Evolutionary conservation across 345 rosid species (phyloP).

Genomic region (Mangifera indica): DNA sequence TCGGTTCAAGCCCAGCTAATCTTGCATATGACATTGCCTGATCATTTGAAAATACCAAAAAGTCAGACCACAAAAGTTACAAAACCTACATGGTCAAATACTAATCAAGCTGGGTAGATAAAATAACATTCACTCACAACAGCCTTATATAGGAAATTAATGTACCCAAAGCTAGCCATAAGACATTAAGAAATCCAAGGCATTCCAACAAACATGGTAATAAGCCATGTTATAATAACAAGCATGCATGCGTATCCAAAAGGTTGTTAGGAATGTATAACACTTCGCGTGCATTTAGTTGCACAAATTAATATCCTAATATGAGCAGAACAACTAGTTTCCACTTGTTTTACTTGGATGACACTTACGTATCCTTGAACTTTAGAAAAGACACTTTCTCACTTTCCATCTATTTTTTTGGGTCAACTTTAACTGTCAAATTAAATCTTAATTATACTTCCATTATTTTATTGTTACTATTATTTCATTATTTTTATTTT

Average conservation of each 20-base stretch:
- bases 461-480: too few species aligned
- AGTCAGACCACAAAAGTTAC: conserved; percentile 1
- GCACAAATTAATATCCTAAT: too few species aligned
- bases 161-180: background rate
- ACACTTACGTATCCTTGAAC: too few species aligned
- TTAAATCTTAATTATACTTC: too few species aligned
- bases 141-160: background rate
- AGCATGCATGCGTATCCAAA: background rate
- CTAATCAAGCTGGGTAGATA: background rate
- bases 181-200: background rate
- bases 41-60: conserved; percentile 36
- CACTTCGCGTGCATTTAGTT: background rate
- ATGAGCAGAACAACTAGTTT: background rate
- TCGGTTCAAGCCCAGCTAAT: conserved; percentile 89
- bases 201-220: background rate
- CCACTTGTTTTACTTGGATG: background rate
- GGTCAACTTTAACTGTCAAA: too few species aligned
- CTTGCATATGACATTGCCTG: conserved; percentile 99
- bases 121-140: background rate
- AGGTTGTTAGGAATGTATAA: background rate
- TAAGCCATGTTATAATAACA: background rate
- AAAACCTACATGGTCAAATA: conserved; percentile 1
- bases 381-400: too few species aligned
- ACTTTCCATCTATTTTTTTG: too few species aligned
- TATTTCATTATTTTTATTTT: too few species aligned